A percentile compares a stretch with the other conserved stretches of the same genome.
phyloP scores from a whole-genome alignment of 1,284 basidiomycete species.

The Ustilago loliicola region DNA sequence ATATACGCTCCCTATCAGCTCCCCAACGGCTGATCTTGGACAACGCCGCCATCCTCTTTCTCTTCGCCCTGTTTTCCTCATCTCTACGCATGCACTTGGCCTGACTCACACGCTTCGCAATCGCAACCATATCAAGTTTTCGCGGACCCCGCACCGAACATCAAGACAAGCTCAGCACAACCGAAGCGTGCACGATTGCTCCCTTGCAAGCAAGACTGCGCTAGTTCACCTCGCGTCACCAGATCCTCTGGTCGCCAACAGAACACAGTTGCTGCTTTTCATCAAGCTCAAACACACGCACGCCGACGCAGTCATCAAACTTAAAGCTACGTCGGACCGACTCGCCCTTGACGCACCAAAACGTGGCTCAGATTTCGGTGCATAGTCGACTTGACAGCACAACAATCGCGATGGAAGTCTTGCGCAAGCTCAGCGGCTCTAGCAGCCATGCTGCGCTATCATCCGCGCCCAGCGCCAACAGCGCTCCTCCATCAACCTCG shows the following conservation, averaged over 20 bases:
- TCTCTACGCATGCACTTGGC: too few relatives aligned
- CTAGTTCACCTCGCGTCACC: not conserved
- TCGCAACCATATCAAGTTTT: not conserved
- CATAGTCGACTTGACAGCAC: not conserved
- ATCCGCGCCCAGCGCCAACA: constrained; percentile 12
- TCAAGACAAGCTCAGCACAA: not conserved
- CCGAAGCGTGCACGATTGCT: too few relatives aligned
- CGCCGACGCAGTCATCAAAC: constrained; percentile 1
- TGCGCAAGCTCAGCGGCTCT: constrained; percentile 39
- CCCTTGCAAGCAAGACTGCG: not conserved
- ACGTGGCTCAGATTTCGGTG: not conserved
- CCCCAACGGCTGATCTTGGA: too few relatives aligned
- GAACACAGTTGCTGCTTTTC: too few relatives aligned
- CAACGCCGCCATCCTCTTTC: not conserved
- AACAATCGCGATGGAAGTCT: constrained; percentile 9
- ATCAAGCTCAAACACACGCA: not conserved
- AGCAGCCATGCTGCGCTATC: constrained; percentile 16
- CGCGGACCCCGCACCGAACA: not conserved
- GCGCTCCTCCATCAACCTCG: constrained; percentile 16
- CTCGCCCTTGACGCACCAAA: not conserved
- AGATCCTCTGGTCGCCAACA: not conserved
- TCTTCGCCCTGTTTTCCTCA: too few relatives aligned
- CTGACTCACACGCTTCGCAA: too few relatives aligned
- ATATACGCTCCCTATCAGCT: too few relatives aligned
- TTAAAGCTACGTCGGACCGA: not conserved